phyloP scores from a whole-genome alignment of 495 filamentous ascomycete genomes.

The Aspergillus haitiensis region DNA sequence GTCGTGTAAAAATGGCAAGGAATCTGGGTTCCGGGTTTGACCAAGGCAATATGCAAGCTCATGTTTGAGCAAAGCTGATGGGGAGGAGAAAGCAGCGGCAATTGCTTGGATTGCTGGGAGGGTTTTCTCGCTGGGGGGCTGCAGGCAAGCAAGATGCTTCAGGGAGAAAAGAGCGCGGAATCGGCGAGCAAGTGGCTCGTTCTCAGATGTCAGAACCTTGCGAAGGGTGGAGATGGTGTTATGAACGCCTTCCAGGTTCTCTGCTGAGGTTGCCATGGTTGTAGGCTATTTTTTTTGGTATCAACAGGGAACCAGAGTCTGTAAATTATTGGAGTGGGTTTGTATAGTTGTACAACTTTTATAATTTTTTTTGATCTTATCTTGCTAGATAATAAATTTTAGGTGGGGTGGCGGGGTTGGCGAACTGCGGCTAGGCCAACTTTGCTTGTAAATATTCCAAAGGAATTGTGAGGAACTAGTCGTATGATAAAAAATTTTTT shows the following conservation, averaged over 20 bases:
- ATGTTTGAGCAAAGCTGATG: slow-evolving; percentile 86
- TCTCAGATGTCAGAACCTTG: slow-evolving; percentile 73
- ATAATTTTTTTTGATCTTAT: slow-evolving; percentile 35
- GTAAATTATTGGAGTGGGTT: background rate
- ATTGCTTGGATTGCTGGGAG: slow-evolving; percentile 86
- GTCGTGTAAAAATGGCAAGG: slow-evolving; percentile 68
- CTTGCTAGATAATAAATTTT: slow-evolving; percentile 35
- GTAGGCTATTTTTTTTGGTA: too few species aligned
- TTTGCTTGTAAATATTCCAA: slow-evolving; percentile 20
- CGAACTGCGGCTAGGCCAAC: slow-evolving; percentile 17
- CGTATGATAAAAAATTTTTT: slow-evolving; percentile 2
- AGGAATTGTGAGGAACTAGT: background rate
- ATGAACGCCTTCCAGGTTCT: slow-evolving; percentile 27
- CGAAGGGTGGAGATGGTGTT: slow-evolving; percentile 61
- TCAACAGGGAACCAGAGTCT: too few species aligned
- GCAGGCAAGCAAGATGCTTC: slow-evolving; percentile 79
- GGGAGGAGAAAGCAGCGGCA: slow-evolving; percentile 79
- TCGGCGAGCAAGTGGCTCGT: slow-evolving; percentile 77
- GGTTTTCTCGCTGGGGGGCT: slow-evolving; percentile 61
- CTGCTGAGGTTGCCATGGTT: slow-evolving; percentile 11
- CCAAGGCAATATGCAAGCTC: slow-evolving; percentile 97
- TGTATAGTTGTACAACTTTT: background rate
- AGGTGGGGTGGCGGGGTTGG: slow-evolving; percentile 36
- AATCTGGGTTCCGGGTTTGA: slow-evolving; percentile 74
- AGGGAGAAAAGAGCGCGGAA: slow-evolving; percentile 98